Evolutionary conservation across 2,329 filamentous ascomycete species (phyloP).

Genomic region (Xylogone sp.): DNA sequence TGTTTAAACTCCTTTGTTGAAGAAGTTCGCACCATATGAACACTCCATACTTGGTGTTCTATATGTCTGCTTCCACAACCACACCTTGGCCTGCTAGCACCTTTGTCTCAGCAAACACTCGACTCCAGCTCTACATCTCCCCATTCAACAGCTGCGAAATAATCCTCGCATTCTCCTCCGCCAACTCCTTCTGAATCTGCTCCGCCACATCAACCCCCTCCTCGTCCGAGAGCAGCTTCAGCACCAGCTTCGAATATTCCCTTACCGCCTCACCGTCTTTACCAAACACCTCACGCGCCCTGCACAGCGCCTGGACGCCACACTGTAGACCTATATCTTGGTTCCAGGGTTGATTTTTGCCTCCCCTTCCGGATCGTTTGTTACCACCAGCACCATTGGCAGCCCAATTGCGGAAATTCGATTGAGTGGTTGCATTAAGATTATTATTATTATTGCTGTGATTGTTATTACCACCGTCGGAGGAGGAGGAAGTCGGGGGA

Average conservation of each 20-base stretch:
- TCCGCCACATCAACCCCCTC: slow-evolving; percentile 28
- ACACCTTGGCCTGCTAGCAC: too few relatives aligned
- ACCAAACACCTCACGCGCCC: slow-evolving; percentile 44
- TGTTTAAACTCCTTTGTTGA: too few relatives aligned
- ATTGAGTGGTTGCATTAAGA: slow-evolving; percentile 9
- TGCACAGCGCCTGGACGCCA: slow-evolving; percentile 50
- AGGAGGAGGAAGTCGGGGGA: slow-evolving; percentile 37
- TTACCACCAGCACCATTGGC: too few relatives aligned
- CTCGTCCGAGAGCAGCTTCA: slow-evolving; percentile 40
- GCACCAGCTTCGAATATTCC: slow-evolving; percentile 57
- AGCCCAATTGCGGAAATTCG: slow-evolving; percentile 5
- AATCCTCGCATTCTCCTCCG: slow-evolving; percentile 40
- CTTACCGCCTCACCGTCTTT: slow-evolving; percentile 55
- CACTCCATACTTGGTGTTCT: too few relatives aligned
- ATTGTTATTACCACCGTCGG: too few relatives aligned
- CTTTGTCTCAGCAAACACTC: too few relatives aligned
- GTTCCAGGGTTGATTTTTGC: slow-evolving; percentile 44
- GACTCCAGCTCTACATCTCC: slow-evolving; percentile 32
- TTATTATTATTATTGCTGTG: too few relatives aligned
- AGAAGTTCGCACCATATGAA: too few relatives aligned
- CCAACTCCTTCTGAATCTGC: slow-evolving; percentile 41
- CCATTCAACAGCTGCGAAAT: slow-evolving; percentile 47
- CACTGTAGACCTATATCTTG: slow-evolving; percentile 53
- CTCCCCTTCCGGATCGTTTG: slow-evolving; percentile 5
- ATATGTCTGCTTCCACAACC: too few relatives aligned